These are phyloP conservation scores for Penicillium bialowiezense DNA, from an alignment of 495 filamentous ascomycete species.

Conservation along the genomic window DNA sequence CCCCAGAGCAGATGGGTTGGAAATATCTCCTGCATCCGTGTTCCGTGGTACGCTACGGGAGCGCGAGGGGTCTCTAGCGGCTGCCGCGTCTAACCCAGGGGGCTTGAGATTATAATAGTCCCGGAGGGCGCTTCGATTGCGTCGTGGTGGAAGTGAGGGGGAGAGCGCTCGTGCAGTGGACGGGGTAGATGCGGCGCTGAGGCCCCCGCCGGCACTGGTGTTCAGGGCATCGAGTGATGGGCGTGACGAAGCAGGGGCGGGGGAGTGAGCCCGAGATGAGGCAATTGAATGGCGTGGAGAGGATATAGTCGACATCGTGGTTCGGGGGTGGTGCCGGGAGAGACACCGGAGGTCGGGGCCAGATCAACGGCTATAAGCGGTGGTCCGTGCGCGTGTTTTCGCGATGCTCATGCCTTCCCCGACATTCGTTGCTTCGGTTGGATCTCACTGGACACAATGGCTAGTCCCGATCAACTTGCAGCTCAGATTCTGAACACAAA, in stretches of 20 bases:
- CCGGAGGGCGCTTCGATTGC: constrained; percentile 79
- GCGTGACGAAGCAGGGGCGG: constrained; percentile 65
- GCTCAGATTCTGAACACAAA: constrained; percentile 42
- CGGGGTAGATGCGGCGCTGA: constrained; percentile 50
- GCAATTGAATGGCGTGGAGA: constrained; percentile 69
- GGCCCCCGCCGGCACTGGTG: constrained; percentile 41
- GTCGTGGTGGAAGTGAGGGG: constrained; percentile 45
- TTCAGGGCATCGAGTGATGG: constrained; percentile 64
- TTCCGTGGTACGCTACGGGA: constrained; percentile 40
- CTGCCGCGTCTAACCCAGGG: constrained; percentile 29
- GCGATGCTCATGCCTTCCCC: not conserved
- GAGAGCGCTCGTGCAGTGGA: constrained; percentile 47
- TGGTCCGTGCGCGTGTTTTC: constrained; percentile 27
- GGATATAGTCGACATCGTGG: constrained; percentile 73
- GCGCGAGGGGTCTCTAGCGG: constrained; percentile 17
- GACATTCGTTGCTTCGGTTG: constrained; percentile 1
- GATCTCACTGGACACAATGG: constrained; percentile 24
- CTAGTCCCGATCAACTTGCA: constrained; percentile 38
- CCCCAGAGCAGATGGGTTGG: constrained; percentile 27
- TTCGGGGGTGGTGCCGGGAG: constrained; percentile 4
- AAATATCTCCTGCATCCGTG: constrained; percentile 37
- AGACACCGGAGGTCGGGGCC: constrained; percentile 5
- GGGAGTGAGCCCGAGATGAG: constrained; percentile 57
- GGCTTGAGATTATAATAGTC: constrained; percentile 90
- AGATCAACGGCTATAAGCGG: constrained; percentile 25